Conservation (phyloP, 2,329 filamentous ascomycete species). For the Ophiostoma sp. region DNA sequence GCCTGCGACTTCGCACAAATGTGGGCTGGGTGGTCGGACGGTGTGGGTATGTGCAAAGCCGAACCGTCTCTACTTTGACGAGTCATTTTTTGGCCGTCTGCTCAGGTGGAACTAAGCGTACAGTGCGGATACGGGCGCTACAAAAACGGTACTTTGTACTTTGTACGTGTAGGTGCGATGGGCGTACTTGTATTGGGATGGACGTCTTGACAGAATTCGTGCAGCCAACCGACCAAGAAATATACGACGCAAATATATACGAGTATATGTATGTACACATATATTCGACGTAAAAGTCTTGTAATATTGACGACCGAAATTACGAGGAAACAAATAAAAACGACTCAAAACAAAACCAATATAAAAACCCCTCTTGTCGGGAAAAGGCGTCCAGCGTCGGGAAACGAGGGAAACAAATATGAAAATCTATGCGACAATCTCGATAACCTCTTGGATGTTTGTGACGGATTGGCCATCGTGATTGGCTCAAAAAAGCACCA, state of each 20-base stretch:
- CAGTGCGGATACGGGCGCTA: conserved; percentile 2
- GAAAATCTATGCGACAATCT: conserved; percentile 7
- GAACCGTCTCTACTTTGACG: conserved; percentile 22
- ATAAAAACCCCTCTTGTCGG: background rate
- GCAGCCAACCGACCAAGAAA: background rate
- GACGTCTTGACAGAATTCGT: background rate
- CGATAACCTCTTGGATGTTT: background rate
- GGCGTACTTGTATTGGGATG: background rate
- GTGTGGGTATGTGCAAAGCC: conserved; percentile 11
- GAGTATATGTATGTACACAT: no score
- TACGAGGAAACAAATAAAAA: background rate
- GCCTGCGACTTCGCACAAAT: conserved; percentile 11
- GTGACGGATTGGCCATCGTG: background rate
- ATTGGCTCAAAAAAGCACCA: background rate
- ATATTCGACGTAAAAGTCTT: no score
- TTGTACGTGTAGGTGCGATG: background rate
- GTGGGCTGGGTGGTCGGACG: conserved; percentile 8
- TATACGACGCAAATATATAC: background rate
- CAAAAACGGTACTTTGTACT: no score
- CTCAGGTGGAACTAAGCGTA: background rate
- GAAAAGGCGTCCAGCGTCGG: background rate
- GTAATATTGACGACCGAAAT: background rate
- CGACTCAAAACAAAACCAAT: no score
- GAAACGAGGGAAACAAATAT: background rate
- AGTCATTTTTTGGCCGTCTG: conserved; percentile 12